Base-by-base conservation (phyloP, 495 filamentous ascomycete genomes). In the Penicillium goetzii region DNA sequence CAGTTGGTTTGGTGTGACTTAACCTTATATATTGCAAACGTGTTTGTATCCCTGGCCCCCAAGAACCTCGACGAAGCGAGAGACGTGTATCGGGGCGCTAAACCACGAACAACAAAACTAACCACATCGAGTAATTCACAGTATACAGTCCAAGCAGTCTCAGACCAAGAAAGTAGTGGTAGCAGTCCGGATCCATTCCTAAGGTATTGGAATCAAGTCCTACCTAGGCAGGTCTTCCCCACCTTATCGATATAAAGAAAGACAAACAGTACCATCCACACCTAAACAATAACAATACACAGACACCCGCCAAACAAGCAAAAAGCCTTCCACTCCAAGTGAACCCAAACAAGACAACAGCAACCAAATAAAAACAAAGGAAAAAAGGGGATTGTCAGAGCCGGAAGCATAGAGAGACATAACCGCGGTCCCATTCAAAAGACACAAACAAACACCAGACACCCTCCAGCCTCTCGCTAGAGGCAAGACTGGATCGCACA, bases 401-500 rank as follows among this genome's bases (percentile, higher is more conserved):
- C 19, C 12, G 28, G 45, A 51, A 59, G 32, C 21, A 30, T 38
- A 59, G n/a, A 28, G 32, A 34, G 12, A 43, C 43, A 54, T 25
- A 19, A 25, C 9, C 43, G 19, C 47, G 17, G 47, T 28, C 30
- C 47, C 21, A 32, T 23, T 10, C 9, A 21, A 56, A 56, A 61
- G 49, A 25, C 32, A 47, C 19, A 53, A 61, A 70, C 67, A 53
- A 63, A 70, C 67, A 54, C 68, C 68, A 55, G 50, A 61, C 67
- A 61, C 67, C 64, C 60, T 70, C 67, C 67, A 62, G 67, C 51
- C 47, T 47, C 38, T 36, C 52, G 47, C 23, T 47, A 45, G 11
- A 23, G 47, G 15, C 4, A 30, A 51, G 30, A 62, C 62, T 56
- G 61, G 64, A 69, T 67, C 64, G 63, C 61, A 61, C 38, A 49